Conservation (phyloP, 208 protist species). For the Endotrypanum monterogeii region DNA sequence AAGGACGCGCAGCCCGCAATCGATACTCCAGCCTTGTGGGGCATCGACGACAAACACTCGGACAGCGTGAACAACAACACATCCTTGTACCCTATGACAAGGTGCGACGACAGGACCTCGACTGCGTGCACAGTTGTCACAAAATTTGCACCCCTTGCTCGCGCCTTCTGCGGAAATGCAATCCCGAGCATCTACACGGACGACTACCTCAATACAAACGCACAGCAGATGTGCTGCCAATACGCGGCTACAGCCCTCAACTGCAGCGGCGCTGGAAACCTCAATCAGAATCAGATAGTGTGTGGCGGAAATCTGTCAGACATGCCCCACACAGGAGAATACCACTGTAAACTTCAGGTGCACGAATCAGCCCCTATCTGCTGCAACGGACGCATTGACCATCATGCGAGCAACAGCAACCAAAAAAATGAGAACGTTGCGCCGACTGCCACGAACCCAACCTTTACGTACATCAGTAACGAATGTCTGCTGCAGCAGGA, state of each 20-base stretch:
- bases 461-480: conserved; percentile 17
- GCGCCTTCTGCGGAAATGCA: conserved; percentile 25
- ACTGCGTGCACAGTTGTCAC: conserved; percentile 8
- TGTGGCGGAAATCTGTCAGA: conserved; percentile 17
- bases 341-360: conserved; percentile 12
- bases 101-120: conserved; percentile 7
- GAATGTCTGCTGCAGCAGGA: conserved; percentile 14
- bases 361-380: conserved; percentile 6
- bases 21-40: conserved; percentile 4
- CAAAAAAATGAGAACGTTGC: neutral
- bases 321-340: conserved; percentile 19
- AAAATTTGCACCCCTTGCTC: conserved; percentile 9
- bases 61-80: neutral
- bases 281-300: neutral
- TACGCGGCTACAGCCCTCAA: conserved; percentile 5
- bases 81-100: neutral
- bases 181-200: conserved; percentile 23
- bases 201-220: conserved; percentile 13
- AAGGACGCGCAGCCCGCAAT: conserved; percentile 7
- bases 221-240: conserved; percentile 18
- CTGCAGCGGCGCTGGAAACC: neutral
- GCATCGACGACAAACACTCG: neutral
- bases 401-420: neutral
- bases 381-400: conserved; percentile 26
- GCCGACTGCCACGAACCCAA: neutral